Evolutionary conservation across 345 rosid species (phyloP).

Genomic region (Citrus cavaleriei): DNA sequence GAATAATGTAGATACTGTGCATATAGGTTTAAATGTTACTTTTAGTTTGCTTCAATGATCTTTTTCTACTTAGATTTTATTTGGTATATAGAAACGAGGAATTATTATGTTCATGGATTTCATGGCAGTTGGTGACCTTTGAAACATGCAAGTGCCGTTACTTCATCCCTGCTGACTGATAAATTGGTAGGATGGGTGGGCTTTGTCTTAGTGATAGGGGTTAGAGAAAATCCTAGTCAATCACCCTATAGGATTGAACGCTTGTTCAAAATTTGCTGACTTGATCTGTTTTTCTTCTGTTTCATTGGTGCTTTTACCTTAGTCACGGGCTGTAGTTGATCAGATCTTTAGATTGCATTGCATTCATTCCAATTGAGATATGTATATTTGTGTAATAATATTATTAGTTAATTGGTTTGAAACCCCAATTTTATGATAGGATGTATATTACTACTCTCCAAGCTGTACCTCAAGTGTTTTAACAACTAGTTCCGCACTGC

Average conservation of each 20-base stretch:
- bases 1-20: background rate
- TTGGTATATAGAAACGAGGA: background rate
- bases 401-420: background rate
- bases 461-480: background rate
- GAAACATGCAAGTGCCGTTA: constrained; percentile 1
- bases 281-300: background rate
- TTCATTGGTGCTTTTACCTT: background rate
- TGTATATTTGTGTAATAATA: background rate
- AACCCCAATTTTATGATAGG: background rate
- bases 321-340: background rate
- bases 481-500: too few species aligned
- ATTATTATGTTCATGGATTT: background rate
- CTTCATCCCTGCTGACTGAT: background rate
- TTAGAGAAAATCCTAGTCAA: background rate
- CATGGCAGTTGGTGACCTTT: background rate
- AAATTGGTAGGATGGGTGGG: background rate
- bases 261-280: background rate
- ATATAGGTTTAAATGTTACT: background rate
- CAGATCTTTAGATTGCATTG: background rate
- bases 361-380: background rate
- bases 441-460: background rate
- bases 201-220: background rate
- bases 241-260: background rate
- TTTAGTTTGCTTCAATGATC: background rate
- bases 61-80: background rate